A percentile compares a stretch with the other conserved stretches of the same genome.
phyloP scores from a whole-genome alignment of 2,329 filamentous ascomycete species.

The Clonostachys solani region DNA sequence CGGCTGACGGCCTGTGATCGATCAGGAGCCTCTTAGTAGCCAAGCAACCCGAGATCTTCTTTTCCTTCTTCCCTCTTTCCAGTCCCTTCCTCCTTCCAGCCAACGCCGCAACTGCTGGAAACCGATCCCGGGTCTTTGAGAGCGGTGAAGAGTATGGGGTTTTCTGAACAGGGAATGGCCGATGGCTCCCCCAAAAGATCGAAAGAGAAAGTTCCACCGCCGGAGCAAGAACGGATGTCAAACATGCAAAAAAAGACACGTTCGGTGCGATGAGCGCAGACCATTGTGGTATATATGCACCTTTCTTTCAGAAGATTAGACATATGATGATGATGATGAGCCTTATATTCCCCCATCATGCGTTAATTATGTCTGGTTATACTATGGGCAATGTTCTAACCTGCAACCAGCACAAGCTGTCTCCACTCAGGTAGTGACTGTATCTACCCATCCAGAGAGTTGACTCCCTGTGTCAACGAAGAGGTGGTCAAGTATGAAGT shows the following conservation, averaged over 20 bases:
- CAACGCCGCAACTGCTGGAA: too few species aligned
- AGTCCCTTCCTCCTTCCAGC: too few species aligned
- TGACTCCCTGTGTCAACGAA: background rate
- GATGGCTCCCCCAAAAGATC: slow-evolving; percentile 27
- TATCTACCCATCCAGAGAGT: slow-evolving; percentile 18
- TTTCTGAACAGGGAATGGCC: too few species aligned
- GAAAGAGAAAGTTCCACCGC: slow-evolving; percentile 29
- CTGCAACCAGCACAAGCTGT: slow-evolving; percentile 31
- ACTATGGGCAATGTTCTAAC: background rate
- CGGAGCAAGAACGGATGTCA: slow-evolving; percentile 29
- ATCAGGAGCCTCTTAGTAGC: too few species aligned
- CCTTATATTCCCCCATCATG: background rate
- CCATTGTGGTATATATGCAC: slow-evolving; percentile 34
- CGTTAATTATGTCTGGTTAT: background rate
- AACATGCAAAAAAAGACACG: slow-evolving; percentile 33
- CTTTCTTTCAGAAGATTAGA: too few species aligned
- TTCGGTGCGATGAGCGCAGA: slow-evolving; percentile 39
- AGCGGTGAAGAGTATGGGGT: too few species aligned
- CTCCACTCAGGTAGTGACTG: slow-evolving; percentile 38
- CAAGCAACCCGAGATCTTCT: too few species aligned
- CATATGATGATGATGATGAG: background rate
- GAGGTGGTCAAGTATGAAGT: too few species aligned
- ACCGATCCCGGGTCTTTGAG: too few species aligned
- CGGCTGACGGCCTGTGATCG: too few species aligned
- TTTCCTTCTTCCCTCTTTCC: too few species aligned